Evolutionary conservation across 2,329 filamentous ascomycete genomes (phyloP), one percentile per base, ranked within the genome.

Genomic region (Claviceps arundinis): DNA sequence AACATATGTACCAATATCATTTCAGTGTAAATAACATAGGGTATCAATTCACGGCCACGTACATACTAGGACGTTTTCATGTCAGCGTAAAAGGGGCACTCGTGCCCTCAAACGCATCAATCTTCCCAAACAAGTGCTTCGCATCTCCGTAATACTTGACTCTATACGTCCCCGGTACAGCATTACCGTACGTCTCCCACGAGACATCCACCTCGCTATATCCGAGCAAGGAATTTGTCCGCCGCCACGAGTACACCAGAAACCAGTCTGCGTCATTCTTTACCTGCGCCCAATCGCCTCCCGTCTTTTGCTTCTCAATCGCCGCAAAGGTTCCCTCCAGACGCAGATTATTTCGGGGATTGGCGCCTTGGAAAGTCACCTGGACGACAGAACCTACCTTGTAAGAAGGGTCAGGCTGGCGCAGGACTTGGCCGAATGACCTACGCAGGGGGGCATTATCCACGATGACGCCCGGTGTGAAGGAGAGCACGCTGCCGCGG

Each of bases 341-440:
- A 2, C 82, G 79, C 34, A 96, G 78, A 57, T 95, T 86, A 65
- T 96, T 96, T 34, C 91, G 79, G 16, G 91, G 91, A 61, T 95
- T 95, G 1, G 90, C 90, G 16, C 84, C 91, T 2, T 91, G 79
- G 65, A 96, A 96, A 0, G 75, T 81, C 0, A 77, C 84, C 16
- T 71, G 76, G 48, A 90, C 79, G 4, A 72, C 71, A 37, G 78
- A 74, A 3, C 88, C 87, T 8, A 76, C 68, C 1, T 66, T 56
- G 63, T 87, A 89, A 1, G 70, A 68, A 11, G 74, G 62, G 0
- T 68, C 62, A 1, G 78, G 73, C 47, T 84, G 75, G 0, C 68
- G 68, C 30, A 80, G 66, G 1, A 89, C 77, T 43, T 82, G 74
- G 44, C 91, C 91, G 60, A 89, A 96, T 0, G 67, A 69, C 54